phyloP scores from a whole-genome alignment of 345 rosid species.

The Citrus sinensis region DVS_A1.0 CM039164.1:1020501-1021000 shows the following conservation, averaged over 20 bases:
- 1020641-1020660: not conserved
- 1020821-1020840: conserved; percentile 84
- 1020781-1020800: conserved; percentile 36
- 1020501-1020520: conserved; percentile 62
- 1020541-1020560: conserved; percentile 76
- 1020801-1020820: conserved; percentile 97
- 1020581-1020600: conserved; percentile 64
- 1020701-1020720: not conserved
- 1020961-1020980: not conserved
- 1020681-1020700: not conserved
- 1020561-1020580: conserved; percentile 68
- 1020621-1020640: conserved; percentile 34
- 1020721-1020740: not conserved
- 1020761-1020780: not conserved
- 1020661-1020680: not conserved
- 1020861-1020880: conserved; percentile 65
- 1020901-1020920: conserved; percentile 84
- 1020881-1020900: conserved; percentile 86
- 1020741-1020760: not conserved
- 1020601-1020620: conserved; percentile 84
- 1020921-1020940: conserved; percentile 81
- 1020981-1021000: not conserved
- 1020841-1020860: conserved; percentile 76
- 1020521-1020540: conserved; percentile 60
- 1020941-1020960: conserved; percentile 69